phyloP scores from a whole-genome alignment of 2,329 filamentous ascomycete genomes.

The Arthrobotrys megalospora region DNA sequence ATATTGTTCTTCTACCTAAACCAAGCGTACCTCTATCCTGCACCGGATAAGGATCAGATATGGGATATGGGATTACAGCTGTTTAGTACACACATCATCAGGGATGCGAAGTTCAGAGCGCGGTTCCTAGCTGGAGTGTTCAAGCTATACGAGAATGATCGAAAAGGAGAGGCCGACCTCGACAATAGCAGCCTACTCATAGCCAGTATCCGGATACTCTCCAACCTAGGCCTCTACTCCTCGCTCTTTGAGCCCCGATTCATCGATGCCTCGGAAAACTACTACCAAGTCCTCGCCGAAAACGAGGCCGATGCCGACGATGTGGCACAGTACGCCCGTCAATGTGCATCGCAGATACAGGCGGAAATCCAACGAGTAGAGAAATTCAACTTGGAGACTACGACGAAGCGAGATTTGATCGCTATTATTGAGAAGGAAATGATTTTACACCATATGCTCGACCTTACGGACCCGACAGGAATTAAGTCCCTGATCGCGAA shows the following conservation, averaged over 20 bases:
- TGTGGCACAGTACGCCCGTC: slow-evolving; percentile 82
- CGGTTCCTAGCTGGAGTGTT: slow-evolving; percentile 80
- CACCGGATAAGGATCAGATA: slow-evolving; percentile 76
- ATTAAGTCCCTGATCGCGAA: slow-evolving; percentile 81
- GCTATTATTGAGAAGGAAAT: slow-evolving; percentile 80
- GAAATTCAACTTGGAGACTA: slow-evolving; percentile 83
- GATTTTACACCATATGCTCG: slow-evolving; percentile 77
- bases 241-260: slow-evolving; percentile 84
- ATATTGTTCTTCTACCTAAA: slow-evolving; percentile 96
- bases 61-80: slow-evolving; percentile 84
- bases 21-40: slow-evolving; percentile 85
- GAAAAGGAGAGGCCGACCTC: slow-evolving; percentile 71
- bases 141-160: slow-evolving; percentile 80
- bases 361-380: slow-evolving; percentile 84
- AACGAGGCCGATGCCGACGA: slow-evolving; percentile 74
- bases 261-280: slow-evolving; percentile 77
- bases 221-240: slow-evolving; percentile 85
- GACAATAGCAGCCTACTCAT: slow-evolving; percentile 79
- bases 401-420: slow-evolving; percentile 83
- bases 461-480: slow-evolving; percentile 77
- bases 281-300: slow-evolving; percentile 79
- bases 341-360: slow-evolving; percentile 78
- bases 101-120: slow-evolving; percentile 71
- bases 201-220: slow-evolving; percentile 84
- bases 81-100: slow-evolving; percentile 78